phyloP scores from a whole-genome alignment of 495 filamentous ascomycete genomes.

The Aspergillus kassunensis region DNA sequence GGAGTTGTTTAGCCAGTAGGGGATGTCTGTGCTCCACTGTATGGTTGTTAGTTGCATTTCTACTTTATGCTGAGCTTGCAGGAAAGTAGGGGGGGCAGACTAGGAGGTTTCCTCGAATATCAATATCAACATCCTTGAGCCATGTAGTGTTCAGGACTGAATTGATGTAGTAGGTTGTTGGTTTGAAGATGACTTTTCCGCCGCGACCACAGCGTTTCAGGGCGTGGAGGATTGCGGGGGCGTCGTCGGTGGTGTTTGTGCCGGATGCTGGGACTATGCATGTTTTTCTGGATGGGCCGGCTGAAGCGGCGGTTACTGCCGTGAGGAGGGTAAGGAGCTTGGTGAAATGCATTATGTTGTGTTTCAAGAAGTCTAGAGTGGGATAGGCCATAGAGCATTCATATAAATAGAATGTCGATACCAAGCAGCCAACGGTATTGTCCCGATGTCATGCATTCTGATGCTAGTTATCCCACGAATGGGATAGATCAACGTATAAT shows the following conservation, averaged over 20 bases:
- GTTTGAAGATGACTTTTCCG: slow-evolving; percentile 35
- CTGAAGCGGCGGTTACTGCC: background rate
- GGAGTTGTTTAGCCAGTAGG: slow-evolving; percentile 46
- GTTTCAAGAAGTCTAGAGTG: background rate
- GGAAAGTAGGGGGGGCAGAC: slow-evolving; percentile 1
- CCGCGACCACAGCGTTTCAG: slow-evolving; percentile 36
- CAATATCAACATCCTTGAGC: slow-evolving; percentile 39
- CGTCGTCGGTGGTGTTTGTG: slow-evolving; percentile 27
- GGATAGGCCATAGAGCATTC: background rate
- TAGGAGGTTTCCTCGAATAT: slow-evolving; percentile 32
- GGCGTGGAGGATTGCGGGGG: slow-evolving; percentile 36
- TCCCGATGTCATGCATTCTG: background rate
- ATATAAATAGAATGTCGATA: background rate
- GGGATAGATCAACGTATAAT: background rate
- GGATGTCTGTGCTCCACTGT: slow-evolving; percentile 41
- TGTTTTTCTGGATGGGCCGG: slow-evolving; percentile 1
- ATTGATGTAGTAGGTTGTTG: slow-evolving; percentile 37
- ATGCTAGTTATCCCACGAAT: background rate
- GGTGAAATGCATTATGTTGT: background rate
- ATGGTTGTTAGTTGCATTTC: background rate
- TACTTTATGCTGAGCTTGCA: background rate
- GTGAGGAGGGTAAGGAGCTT: background rate
- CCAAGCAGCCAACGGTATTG: background rate
- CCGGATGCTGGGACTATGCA: slow-evolving; percentile 11
- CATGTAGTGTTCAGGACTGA: slow-evolving; percentile 40